Base-by-base conservation (phyloP, 1,284 basidiomycete genomes). In the Filobasidium uniguttulatum region DNA sequence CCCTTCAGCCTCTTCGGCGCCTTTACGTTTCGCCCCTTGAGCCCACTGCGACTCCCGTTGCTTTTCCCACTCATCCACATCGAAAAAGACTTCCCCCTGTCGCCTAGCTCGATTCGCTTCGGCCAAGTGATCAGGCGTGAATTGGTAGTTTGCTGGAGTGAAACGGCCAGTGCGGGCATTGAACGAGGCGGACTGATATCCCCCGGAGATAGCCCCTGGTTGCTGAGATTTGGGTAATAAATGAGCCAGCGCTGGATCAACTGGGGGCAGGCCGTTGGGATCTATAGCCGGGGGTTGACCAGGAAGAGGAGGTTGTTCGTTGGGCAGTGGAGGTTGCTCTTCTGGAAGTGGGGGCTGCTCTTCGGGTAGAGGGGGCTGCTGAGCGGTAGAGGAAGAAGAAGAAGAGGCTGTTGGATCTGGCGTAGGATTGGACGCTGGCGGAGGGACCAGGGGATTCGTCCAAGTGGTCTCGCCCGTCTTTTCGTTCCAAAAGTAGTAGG, bases 51-150 rank as follows among this genome's bases (percentile, higher is more conserved):
- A 63, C 40, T 77, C 82, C 12, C 82, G 74, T 44, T 87, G 77
- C 53, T 75, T 60, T 68, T 89, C 83, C 85, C 85, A 91, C 44
- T 75, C 78, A 14, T 77, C 77, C 26, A 86, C 81, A 61, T 91
- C 87, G 59, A 90, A 91, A 68, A 86, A 91, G 56, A 85, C 83
- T 61, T 80, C 78, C 69, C 81, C 85, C 82, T 89, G 89, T 46
- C 87, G 75, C 63, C 84, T 83, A 60, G 80, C 79, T 19, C 85
- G 75, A 58, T 86, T 85, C 58, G 79, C 85, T 66, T 90, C 87
- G 31, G 80, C 82, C 43, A 90, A 64, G 63, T 88, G 84, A 1
- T 77, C 72, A 1, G 85, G 83, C 47, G 82, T 78, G 49, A 63
- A 63, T 23, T 51, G 48, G 40, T 62, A 61, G 52, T 65, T 59